phyloP scores from a whole-genome alignment of 2,329 filamentous ascomycete genomes.

The Keithomyces neogunnii region DNA sequence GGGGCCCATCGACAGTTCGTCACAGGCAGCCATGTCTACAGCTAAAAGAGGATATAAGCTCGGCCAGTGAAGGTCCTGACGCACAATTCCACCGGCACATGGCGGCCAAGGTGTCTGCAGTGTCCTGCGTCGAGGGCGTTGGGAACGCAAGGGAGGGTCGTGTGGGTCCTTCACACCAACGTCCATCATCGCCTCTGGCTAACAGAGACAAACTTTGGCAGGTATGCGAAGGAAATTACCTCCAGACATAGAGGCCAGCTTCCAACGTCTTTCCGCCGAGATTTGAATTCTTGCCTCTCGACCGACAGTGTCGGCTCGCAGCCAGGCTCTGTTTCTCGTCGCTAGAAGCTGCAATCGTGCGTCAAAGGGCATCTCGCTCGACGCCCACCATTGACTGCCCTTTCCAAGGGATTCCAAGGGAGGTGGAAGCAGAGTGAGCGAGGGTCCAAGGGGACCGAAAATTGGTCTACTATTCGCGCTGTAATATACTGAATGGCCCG shows the following conservation, averaged over 20 bases:
- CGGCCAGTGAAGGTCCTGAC: constrained; percentile 19
- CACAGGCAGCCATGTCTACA: constrained; percentile 17
- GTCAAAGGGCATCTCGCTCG: neutral
- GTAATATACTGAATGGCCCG: constrained; percentile 1
- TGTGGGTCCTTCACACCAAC: constrained; percentile 19
- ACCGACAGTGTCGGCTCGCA: constrained; percentile 7
- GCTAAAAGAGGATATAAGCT: constrained; percentile 8
- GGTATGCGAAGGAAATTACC: constrained; percentile 35
- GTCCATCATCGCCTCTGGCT: neutral
- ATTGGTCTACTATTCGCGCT: neutral
- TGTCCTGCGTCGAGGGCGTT: constrained; percentile 21
- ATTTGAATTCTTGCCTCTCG: constrained; percentile 20
- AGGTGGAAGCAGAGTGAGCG: constrained; percentile 2
- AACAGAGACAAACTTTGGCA: constrained; percentile 8
- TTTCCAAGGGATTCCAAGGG: constrained; percentile 9
- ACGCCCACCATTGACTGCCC: constrained; percentile 1
- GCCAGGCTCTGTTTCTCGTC: constrained; percentile 7
- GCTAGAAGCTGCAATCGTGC: neutral
- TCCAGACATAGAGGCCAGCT: constrained; percentile 24
- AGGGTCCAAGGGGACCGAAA: constrained; percentile 5
- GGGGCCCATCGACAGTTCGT: constrained; percentile 10
- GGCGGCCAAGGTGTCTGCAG: constrained; percentile 23
- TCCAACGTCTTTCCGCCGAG: constrained; percentile 14
- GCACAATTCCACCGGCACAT: constrained; percentile 23
- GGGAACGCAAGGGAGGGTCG: constrained; percentile 26